These are phyloP conservation scores for Rhynchospora breviuscula DNA, from an alignment of 176 grass and related monocot genomes.

Conservation along the genomic window DNA sequence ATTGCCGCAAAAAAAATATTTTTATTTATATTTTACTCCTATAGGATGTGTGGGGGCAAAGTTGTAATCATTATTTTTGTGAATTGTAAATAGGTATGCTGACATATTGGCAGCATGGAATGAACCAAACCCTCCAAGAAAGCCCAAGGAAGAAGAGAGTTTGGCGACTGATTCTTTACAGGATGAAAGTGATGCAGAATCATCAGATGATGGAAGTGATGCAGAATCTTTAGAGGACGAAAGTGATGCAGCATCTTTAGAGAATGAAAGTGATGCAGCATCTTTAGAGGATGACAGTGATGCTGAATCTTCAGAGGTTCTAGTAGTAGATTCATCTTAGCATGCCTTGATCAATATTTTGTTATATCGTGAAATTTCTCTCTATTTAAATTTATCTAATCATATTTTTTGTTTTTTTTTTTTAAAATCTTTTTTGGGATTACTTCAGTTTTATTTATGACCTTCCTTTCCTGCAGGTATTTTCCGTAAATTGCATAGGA, in stretches of 20 bases:
- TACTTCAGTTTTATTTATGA: background rate
- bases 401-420: background rate
- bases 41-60: background rate
- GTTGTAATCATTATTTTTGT: background rate
- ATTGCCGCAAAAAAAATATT: background rate
- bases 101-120: constrained; percentile 45
- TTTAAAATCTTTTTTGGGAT: background rate
- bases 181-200: background rate
- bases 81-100: constrained; percentile 30
- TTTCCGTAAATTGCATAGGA: background rate
- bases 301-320: no score
- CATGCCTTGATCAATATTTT: background rate
- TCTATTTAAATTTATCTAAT: background rate
- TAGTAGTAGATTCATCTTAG: background rate
- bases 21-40: background rate
- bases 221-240: background rate
- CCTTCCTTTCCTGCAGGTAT: background rate
- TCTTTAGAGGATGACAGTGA: no score
- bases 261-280: no score
- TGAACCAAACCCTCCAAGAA: constrained; percentile 23
- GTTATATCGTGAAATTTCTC: background rate
- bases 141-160: constrained; percentile 24
- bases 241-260: no score
- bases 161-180: constrained; percentile 14
- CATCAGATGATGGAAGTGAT: background rate